Base-by-base conservation (phyloP, 768 basidiomycete species). In the Leccinum subtestaceum region DNA sequence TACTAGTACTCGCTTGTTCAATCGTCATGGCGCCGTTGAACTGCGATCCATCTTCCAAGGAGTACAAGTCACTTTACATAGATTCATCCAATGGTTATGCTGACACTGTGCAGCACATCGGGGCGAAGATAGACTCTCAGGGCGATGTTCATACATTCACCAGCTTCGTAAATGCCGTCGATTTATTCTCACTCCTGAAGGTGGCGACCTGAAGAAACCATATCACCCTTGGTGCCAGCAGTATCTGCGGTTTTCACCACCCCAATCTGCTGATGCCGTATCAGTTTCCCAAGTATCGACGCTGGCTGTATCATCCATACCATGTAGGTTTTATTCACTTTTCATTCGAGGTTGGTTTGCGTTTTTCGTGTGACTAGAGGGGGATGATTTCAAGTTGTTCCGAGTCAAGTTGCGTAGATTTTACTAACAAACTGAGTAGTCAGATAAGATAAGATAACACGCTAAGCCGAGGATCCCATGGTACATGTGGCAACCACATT, bases 391-490 rank as follows among this genome's bases (percentile, higher is more conserved):
- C 32, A 12, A 32, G 11, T 32, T 32, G 32, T 29, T 29, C 29
- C 29, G 29, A 29, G 29, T 29, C 29, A 32, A 32, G 27, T 40
- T 54, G 43, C n/a, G 12, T 13, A 19, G 25, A 8, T 46, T 52
- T 34, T 13, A 29, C 10, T 34, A 15, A 11, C 4, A n/a, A 8
- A 27, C 17, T 1, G 32, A 19, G 27, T 23, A 19, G 11, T 12
- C 27, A 52, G 69, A 71, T 71, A 62, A 66, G 69, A 71, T 69
- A 59, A 68, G 60, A 60, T 65, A 46, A n/a, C 36, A 17, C 36
- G 48, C 34, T 50, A 36, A 23, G 29, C 17, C 15, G 55, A 27
- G 54, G 36, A 62, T 53, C 55, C 43, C 32, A 40, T 60, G 43
- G 21, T 21, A 53, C 15, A n/a, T 29, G 57, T 57, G 67, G 56